Conservation (phyloP, 805 yeast genomes). For the Ogataea nakhonphanomensis region DNA sequence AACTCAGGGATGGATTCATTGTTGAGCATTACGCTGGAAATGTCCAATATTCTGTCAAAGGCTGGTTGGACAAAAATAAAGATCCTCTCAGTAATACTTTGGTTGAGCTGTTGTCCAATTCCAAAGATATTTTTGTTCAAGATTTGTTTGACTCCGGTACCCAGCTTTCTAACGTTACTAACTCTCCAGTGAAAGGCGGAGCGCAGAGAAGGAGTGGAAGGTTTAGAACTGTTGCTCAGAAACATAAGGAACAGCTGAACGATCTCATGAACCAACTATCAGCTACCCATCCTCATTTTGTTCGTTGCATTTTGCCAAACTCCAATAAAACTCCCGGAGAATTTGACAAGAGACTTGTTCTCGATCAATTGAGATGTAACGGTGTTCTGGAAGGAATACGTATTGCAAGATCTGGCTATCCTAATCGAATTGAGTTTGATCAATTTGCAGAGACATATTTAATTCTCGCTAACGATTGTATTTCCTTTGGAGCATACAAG, state of each 20-base stretch:
- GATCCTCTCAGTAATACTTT: slow-evolving; percentile 87
- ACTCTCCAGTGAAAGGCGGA: slow-evolving; percentile 32
- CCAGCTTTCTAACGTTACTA: slow-evolving; percentile 25
- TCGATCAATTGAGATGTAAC: slow-evolving; percentile 89
- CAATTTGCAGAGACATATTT: slow-evolving; percentile 76
- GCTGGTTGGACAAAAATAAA: slow-evolving; percentile 92
- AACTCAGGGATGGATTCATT: slow-evolving; percentile 72
- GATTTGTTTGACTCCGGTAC: slow-evolving; percentile 43
- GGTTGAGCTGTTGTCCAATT: slow-evolving; percentile 53
- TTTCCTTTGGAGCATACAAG: slow-evolving; percentile 30
- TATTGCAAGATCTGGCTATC: slow-evolving; percentile 95
- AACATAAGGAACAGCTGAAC: slow-evolving; percentile 81
- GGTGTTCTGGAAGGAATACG: slow-evolving; percentile 98
- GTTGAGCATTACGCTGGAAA: slow-evolving; percentile 93
- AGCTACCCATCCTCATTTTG: slow-evolving; percentile 92
- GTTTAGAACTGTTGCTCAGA: slow-evolving; percentile 78
- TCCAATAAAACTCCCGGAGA: slow-evolving; percentile 62
- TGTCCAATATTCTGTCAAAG: slow-evolving; percentile 89
- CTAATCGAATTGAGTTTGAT: slow-evolving; percentile 81
- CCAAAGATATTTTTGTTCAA: slow-evolving; percentile 54
- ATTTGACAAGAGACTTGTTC: slow-evolving; percentile 72
- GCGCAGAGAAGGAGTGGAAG: slow-evolving; percentile 32
- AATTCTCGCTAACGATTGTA: slow-evolving; percentile 52
- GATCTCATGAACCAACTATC: slow-evolving; percentile 69
- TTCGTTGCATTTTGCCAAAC: slow-evolving; percentile 93